Evolutionary conservation across 805 yeast species (phyloP).

Genomic region (Kuraishia piskuri): DNA sequence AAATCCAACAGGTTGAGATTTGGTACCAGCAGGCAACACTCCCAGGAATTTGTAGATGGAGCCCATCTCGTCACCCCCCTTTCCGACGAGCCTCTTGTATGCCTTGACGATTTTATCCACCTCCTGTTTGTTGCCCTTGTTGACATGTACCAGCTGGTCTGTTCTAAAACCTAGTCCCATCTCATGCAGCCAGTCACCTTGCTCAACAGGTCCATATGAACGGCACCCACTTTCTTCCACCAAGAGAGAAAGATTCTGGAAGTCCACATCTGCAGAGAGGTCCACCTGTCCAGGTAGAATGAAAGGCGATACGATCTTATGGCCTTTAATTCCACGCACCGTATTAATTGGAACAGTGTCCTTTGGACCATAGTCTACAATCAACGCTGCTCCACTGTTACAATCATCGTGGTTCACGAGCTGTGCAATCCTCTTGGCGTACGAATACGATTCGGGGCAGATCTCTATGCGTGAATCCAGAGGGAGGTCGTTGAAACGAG

Average conservation of each 20-base stretch:
- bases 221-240: constrained; percentile 16
- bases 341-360: constrained; percentile 60
- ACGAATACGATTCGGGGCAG: constrained; percentile 63
- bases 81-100: constrained; percentile 55
- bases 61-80: constrained; percentile 63
- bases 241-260: constrained; percentile 42
- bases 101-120: constrained; percentile 46
- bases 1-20: constrained; percentile 45
- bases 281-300: constrained; percentile 74
- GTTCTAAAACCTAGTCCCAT: constrained; percentile 71
- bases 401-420: constrained; percentile 24
- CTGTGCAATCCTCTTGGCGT: constrained; percentile 43
- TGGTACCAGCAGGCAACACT: constrained; percentile 36
- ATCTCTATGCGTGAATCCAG: constrained; percentile 57
- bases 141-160: constrained; percentile 42
- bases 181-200: constrained; percentile 71
- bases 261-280: constrained; percentile 78
- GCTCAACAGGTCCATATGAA: constrained; percentile 54
- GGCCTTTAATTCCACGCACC: constrained; percentile 64
- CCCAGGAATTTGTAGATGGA: constrained; percentile 66
- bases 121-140: constrained; percentile 27
- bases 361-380: constrained; percentile 72
- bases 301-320: constrained; percentile 69
- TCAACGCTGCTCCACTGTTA: constrained; percentile 51
- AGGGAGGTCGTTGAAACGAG: constrained; percentile 45